Base-by-base conservation (phyloP, 768 basidiomycete genomes). In the Russula griseocarnosa region DNA sequence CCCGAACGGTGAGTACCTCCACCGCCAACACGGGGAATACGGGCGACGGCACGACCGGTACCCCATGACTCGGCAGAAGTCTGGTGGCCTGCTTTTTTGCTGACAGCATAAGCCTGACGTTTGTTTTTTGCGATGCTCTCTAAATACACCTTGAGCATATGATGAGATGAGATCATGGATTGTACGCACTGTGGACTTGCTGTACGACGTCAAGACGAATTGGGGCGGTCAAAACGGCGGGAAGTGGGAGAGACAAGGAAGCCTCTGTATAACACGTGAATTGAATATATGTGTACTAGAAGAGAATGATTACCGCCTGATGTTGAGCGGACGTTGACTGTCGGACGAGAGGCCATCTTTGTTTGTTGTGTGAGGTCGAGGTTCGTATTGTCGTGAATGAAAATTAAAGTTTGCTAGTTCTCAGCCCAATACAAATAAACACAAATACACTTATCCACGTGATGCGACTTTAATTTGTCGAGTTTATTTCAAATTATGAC, bases 21-120 rank as follows among this genome's bases (percentile, higher is more conserved):
- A 75, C 97, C 97, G 74, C 93, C 93, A 68, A 99, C 96, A 91
- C 97, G 96, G 78, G n/a, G 97, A 75, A 99, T 98, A 94, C 97
- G 97, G 30, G 96, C 96, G 69, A 99, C 97, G 70, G 97, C 97
- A 79, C 97, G 94, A 87, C 97, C 97, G 70, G 97, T 99, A 79
- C 97, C n/a, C 97, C 97, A 99, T 40, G 96, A 98, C 79, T 98
- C 96, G 67, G 97, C 96, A 66, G 88, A 91, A 70, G 97, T 98
- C 79, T 99, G 96, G 83, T 98, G 94, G 71, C 97, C 97, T 64
- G 97, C 97, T 81, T 98, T 97, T 79, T 91, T 89, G 77, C 87
- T 90, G 74, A 98, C 97, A 71, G 95, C 81, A 79, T 98, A 98
- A 30, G 96, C 86, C 82, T 98, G 96, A 73, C 95, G 87, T 79